phyloP scores from a whole-genome alignment of 2,329 filamentous ascomycete genomes.

The Penicillium glabrum region DNA sequence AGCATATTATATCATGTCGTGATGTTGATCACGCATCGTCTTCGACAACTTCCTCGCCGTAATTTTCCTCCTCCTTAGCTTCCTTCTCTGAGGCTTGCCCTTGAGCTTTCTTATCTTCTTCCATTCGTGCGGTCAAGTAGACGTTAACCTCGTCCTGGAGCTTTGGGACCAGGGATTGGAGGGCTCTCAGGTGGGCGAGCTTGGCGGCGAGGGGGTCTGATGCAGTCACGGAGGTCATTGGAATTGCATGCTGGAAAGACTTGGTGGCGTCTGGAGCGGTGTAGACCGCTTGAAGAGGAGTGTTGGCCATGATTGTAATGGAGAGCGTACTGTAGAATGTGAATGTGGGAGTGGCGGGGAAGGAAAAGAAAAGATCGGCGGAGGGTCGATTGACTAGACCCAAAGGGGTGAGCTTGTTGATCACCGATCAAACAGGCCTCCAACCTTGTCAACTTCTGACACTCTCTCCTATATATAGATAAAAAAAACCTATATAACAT shows the following conservation, averaged over 20 bases:
- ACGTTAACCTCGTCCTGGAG: slow-evolving; percentile 60
- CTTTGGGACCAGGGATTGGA: slow-evolving; percentile 50
- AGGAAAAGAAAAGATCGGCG: slow-evolving; percentile 6
- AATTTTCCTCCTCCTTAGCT: slow-evolving; percentile 59
- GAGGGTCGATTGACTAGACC: slow-evolving; percentile 10
- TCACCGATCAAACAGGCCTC: not conserved
- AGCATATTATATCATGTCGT: slow-evolving; percentile 25
- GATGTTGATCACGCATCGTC: slow-evolving; percentile 55
- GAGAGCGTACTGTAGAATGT: not conserved
- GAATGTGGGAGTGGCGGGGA: not conserved
- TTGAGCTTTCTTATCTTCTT: slow-evolving; percentile 54
- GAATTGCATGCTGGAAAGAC: slow-evolving; percentile 34
- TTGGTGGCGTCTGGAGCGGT: slow-evolving; percentile 29
- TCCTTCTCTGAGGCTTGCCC: slow-evolving; percentile 40
- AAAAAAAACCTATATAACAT: slow-evolving; percentile 7
- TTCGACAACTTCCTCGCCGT: slow-evolving; percentile 76
- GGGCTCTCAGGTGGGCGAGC: slow-evolving; percentile 53
- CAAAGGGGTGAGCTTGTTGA: slow-evolving; percentile 9
- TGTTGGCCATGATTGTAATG: slow-evolving; percentile 6
- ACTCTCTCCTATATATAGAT: not conserved
- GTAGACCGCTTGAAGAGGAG: slow-evolving; percentile 27
- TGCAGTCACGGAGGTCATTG: slow-evolving; percentile 5
- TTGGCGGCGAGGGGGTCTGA: slow-evolving; percentile 41
- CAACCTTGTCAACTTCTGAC: slow-evolving; percentile 1
- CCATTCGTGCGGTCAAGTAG: slow-evolving; percentile 63